Evolutionary conservation across 192 early-diverging fungal genomes (phyloP).

Genomic region (Mycoemilia scoparia): DNA sequence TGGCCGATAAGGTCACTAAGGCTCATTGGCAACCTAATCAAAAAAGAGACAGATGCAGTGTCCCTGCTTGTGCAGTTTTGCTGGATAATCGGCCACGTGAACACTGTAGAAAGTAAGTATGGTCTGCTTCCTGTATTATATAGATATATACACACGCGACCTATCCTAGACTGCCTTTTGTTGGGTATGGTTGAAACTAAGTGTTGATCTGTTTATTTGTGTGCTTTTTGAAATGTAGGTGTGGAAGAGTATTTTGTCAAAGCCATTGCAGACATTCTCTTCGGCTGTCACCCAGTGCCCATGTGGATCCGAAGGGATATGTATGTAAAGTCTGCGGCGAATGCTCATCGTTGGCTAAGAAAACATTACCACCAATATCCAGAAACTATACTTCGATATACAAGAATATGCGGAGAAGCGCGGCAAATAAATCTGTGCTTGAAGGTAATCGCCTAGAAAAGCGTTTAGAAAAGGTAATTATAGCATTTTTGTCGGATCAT

Average conservation of each 20-base stretch:
- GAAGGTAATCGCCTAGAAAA: constrained; percentile 57
- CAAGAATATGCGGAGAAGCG: constrained; percentile 26
- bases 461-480: constrained; percentile 45
- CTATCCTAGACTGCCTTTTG: too few relatives aligned
- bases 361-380: constrained; percentile 23
- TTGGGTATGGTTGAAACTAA: too few relatives aligned
- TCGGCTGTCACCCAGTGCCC: constrained; percentile 39
- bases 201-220: background rate
- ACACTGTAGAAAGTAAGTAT: background rate
- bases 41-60: constrained; percentile 5
- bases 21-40: constrained; percentile 16
- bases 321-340: constrained; percentile 39
- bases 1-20: constrained; percentile 7
- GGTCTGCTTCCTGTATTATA: too few relatives aligned
- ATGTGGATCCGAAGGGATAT: constrained; percentile 34
- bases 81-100: too few relatives aligned
- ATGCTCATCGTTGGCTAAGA: constrained; percentile 30
- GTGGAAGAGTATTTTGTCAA: constrained; percentile 43
- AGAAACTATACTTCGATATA: constrained; percentile 34
- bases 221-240: constrained; percentile 11
- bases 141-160: too few relatives aligned
- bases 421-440: constrained; percentile 37
- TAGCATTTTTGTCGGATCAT: constrained; percentile 4
- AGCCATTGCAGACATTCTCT: constrained; percentile 35
- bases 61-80: constrained; percentile 6